Evolutionary conservation across 2,329 filamentous ascomycete genomes (phyloP).

Genomic region (Coniochaeta sp.): DNA sequence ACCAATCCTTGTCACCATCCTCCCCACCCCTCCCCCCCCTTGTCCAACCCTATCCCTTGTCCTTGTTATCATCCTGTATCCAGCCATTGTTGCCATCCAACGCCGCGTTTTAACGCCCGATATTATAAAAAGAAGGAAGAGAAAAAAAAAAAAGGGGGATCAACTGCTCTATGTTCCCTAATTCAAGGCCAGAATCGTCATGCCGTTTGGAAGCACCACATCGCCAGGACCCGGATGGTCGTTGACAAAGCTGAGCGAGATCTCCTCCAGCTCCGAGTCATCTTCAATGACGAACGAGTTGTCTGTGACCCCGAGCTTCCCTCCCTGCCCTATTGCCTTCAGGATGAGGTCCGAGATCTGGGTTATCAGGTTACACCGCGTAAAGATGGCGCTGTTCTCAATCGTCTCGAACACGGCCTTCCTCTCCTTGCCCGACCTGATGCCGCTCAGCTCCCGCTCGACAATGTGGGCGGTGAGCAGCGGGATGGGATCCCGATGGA

Average conservation of each 20-base stretch:
- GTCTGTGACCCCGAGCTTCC: not conserved
- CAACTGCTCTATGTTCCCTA: not conserved
- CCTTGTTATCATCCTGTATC: no score
- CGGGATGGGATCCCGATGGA: constrained; percentile 4
- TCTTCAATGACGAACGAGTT: constrained; percentile 7
- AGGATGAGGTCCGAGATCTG: constrained; percentile 13
- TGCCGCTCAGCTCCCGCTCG: constrained; percentile 8
- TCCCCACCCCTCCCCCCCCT: no score
- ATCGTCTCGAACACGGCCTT: constrained; percentile 10
- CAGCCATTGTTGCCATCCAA: no score
- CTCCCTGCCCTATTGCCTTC: constrained; percentile 10
- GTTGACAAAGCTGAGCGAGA: constrained; percentile 15
- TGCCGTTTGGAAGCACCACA: constrained; percentile 14
- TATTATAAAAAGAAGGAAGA: no score
- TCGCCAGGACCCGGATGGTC: constrained; percentile 11
- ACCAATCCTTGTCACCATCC: no score
- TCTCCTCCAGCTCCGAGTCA: constrained; percentile 13
- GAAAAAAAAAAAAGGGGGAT: no score
- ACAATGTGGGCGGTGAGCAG: constrained; percentile 6
- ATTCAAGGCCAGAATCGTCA: constrained; percentile 15
- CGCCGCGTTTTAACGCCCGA: no score
- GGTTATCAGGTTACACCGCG: constrained; percentile 9
- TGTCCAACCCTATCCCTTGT: no score
- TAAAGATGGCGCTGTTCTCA: constrained; percentile 13
- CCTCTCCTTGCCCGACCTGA: constrained; percentile 5